Conservation (phyloP, 805 yeast genomes). For the Cyberlindnera subsufficiens region DNA sequence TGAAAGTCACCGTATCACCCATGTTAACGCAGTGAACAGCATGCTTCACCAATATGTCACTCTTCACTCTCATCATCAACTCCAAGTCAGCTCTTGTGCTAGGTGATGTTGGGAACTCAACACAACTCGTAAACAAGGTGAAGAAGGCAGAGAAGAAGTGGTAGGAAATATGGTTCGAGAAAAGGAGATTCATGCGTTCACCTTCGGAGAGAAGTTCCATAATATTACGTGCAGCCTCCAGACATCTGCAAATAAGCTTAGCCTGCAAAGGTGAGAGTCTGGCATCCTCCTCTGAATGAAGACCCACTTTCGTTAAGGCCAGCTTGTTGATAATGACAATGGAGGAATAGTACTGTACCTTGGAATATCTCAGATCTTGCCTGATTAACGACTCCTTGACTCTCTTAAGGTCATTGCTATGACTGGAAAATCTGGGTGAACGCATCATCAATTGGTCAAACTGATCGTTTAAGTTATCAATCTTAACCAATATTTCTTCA, state of each 20-base stretch:
- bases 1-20: conserved; percentile 6
- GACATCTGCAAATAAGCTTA: conserved; percentile 13
- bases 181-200: conserved; percentile 4
- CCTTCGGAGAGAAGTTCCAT: conserved; percentile 6
- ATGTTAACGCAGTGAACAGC: not conserved
- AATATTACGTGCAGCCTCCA: conserved; percentile 17
- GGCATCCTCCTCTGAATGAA: not conserved
- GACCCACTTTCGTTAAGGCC: conserved; percentile 17
- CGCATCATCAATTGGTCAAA: conserved; percentile 9
- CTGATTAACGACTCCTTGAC: conserved; percentile 3
- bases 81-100: conserved; percentile 11
- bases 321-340: conserved; percentile 21
- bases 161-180: conserved; percentile 12
- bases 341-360: conserved; percentile 16
- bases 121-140: conserved; percentile 17
- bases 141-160: conserved; percentile 21
- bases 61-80: conserved; percentile 6
- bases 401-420: conserved; percentile 1
- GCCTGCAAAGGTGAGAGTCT: conserved; percentile 11
- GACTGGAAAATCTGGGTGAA: conserved; percentile 13
- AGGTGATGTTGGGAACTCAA: conserved; percentile 17
- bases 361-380: conserved; percentile 11
- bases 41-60: conserved; percentile 3
- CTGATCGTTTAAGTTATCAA: conserved; percentile 12
- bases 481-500: conserved; percentile 12